Base-by-base conservation (phyloP, 441 rosid genomes). In the Bruguiera hainesii region DNA sequence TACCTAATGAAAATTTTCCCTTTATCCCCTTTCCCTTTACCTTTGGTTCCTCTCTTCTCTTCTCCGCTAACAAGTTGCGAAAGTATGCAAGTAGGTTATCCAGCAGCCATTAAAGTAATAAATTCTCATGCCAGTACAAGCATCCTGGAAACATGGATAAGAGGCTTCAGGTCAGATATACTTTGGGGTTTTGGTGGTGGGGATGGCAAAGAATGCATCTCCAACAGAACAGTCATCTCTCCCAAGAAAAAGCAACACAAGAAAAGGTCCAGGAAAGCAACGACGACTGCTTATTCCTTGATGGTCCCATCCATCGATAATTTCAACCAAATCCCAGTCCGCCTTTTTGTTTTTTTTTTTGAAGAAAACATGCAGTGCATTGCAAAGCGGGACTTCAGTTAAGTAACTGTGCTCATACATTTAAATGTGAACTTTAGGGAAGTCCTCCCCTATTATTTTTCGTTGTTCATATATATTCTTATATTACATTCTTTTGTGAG, bases 121-220 rank as follows among this genome's bases (percentile, higher is more conserved):
- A 37, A 49, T 39, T 29, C 15, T 63, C 28, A 33, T 55, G 15
- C 25, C 63, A 21, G 59, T 56, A 23, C 80, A 96, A 96, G 78
- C 97, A 89, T 11, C 80, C 81, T 96, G 53, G 98, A 90, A 75
- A 90, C 99, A 26, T 90, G 97, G 97, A 97, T 90, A 67, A 93
- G 90, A 73, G 80, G 96, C 48, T 13, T 42, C 48, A 42, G 48
- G 49, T 78, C 98, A 0, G 94, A 98, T 70, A 89, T 96, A 74
- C 94, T 7, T 7, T 7, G 9, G 10, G 37, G 37, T 33, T 33
- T 33, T 33, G 37, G 90, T 20, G 99, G 99, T 0, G 98, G 98
- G 39, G 84, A 92, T 3, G 10, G 37, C 2, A 33, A 93, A 74
- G 75, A 93, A 93, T 21, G 78, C 82, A 56, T 63, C 92, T 15